phyloP scores from a whole-genome alignment of 495 filamentous ascomycete genomes.

The Letharia columbiana region DNA sequence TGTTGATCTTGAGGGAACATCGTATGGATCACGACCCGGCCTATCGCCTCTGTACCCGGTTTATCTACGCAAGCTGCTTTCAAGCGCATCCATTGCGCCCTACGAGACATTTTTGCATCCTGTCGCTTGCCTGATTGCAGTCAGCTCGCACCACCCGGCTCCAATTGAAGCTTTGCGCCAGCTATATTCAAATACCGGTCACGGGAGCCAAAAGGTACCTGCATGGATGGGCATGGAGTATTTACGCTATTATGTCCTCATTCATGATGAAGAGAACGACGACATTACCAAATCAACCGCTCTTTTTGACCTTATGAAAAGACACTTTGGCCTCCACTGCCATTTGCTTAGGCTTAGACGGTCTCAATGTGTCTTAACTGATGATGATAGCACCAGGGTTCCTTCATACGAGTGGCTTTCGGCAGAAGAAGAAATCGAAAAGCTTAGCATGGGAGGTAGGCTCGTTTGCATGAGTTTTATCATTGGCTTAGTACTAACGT shows the following conservation, averaged over 20 bases:
- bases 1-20: constrained; percentile 35
- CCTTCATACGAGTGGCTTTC: constrained; percentile 83
- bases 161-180: constrained; percentile 78
- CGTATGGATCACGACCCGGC: neutral
- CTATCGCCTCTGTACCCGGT: constrained; percentile 62
- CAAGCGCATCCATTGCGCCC: constrained; percentile 61
- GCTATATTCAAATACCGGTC: constrained; percentile 68
- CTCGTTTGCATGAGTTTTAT: constrained; percentile 11
- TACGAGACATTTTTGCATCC: constrained; percentile 94
- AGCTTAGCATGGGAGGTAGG: constrained; percentile 56
- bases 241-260: constrained; percentile 87
- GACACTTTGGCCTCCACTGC: constrained; percentile 91
- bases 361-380: constrained; percentile 75
- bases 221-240: constrained; percentile 81
- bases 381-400: constrained; percentile 80
- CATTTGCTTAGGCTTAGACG: constrained; percentile 81
- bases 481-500: constrained; percentile 18
- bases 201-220: constrained; percentile 58
- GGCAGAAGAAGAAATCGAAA: constrained; percentile 71
- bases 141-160: constrained; percentile 71
- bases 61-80: constrained; percentile 76
- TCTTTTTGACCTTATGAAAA: constrained; percentile 95
- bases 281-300: constrained; percentile 81
- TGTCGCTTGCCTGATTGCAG: constrained; percentile 90
- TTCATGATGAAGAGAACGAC: constrained; percentile 94